Evolutionary conservation across 352 stramenopile genomes (phyloP).

Genomic region (Globisporangium yorkense): DNA sequence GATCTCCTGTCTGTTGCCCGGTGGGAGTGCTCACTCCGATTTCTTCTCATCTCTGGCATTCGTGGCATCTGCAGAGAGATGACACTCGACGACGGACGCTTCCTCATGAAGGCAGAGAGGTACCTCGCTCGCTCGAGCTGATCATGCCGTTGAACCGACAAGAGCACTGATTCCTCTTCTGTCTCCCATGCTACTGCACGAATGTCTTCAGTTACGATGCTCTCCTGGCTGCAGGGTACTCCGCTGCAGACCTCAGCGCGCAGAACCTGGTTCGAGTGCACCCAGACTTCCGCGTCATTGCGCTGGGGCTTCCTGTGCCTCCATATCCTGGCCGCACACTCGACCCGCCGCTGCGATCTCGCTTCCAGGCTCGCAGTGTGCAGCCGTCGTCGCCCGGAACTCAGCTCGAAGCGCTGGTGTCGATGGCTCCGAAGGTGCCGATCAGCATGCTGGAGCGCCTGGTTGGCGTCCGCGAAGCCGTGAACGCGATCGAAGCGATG

Average conservation of each 20-base stretch:
- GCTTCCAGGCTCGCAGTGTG: constrained; percentile 80
- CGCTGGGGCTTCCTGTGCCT: constrained; percentile 81
- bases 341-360: constrained; percentile 81
- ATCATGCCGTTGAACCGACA: neutral
- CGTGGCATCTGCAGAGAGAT: constrained; percentile 63
- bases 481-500: constrained; percentile 66
- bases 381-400: constrained; percentile 53
- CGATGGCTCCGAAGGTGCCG: constrained; percentile 37
- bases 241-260: constrained; percentile 29
- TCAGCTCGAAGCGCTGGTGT: constrained; percentile 51
- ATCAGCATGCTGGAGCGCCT: constrained; percentile 53
- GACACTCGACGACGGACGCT: constrained; percentile 91
- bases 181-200: neutral
- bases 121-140: constrained; percentile 5
- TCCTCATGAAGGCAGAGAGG: constrained; percentile 89
- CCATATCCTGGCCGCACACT: constrained; percentile 82
- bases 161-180: neutral
- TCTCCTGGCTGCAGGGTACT: constrained; percentile 49
- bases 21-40: neutral
- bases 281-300: constrained; percentile 92
- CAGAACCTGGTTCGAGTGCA: constrained; percentile 86
- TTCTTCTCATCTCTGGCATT: neutral
- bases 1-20: neutral
- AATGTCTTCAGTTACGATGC: constrained; percentile 43
- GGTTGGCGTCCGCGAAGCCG: constrained; percentile 61